These are phyloP conservation scores for Aspergillus nidulans DNA, from an alignment of 495 filamentous ascomycete species.

Conservation along the genomic window DNA sequence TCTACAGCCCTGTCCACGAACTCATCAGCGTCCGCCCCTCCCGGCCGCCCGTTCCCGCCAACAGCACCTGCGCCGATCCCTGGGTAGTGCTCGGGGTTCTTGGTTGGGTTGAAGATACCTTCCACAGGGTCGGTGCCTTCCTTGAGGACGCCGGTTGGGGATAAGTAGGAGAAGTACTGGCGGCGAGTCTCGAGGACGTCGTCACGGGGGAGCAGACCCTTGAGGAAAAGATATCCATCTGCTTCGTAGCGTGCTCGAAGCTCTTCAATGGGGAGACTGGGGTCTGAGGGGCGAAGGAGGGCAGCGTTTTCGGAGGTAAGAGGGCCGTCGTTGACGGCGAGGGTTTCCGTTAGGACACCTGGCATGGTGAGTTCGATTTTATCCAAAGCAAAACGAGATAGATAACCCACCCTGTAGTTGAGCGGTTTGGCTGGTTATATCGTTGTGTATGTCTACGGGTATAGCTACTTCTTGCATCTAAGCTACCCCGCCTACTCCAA, in stretches of 20 bases:
- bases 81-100: slow-evolving; percentile 46
- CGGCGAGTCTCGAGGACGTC: slow-evolving; percentile 54
- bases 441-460: neutral
- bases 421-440: slow-evolving; percentile 2
- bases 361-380: slow-evolving; percentile 22
- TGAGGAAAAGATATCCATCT: slow-evolving; percentile 60
- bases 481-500: slow-evolving; percentile 5
- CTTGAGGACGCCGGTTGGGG: slow-evolving; percentile 53
- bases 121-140: slow-evolving; percentile 36
- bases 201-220: slow-evolving; percentile 51
- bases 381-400: neutral
- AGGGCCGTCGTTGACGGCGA: slow-evolving; percentile 50
- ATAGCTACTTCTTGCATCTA: neutral
- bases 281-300: slow-evolving; percentile 39
- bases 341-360: slow-evolving; percentile 25
- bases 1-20: slow-evolving; percentile 55
- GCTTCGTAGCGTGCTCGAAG: slow-evolving; percentile 48
- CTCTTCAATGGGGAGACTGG: slow-evolving; percentile 35
- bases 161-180: slow-evolving; percentile 53
- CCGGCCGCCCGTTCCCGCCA: slow-evolving; percentile 46
- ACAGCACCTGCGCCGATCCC: slow-evolving; percentile 55
- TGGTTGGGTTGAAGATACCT: slow-evolving; percentile 48
- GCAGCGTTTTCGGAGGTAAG: slow-evolving; percentile 45
- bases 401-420: neutral
- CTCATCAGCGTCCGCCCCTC: slow-evolving; percentile 34